Base-by-base conservation (phyloP, 805 yeast genomes). In the Candida takata region DNA sequence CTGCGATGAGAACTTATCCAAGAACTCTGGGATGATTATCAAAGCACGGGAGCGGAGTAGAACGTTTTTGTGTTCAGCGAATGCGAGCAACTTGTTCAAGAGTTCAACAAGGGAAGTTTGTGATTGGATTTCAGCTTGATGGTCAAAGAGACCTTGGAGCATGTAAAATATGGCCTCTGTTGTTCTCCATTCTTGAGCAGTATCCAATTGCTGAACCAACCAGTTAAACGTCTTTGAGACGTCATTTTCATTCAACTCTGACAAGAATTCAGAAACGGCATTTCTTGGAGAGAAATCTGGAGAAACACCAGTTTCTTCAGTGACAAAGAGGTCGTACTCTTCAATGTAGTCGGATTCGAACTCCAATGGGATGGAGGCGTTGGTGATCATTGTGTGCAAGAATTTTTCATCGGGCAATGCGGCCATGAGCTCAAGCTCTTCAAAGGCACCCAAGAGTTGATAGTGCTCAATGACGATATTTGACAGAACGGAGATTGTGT, bases 231-330 rank as follows among this genome's bases (percentile, higher is more conserved):
- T 31, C 5, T 31, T 24, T 2, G 41, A 35, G 8, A 70, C 61
- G 43, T 74, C 78, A 0, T 34, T 31, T 5, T 58, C 61, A 25
- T 69, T 63, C 24, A 78, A 46, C 15, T 74, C 78, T 0, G 71
- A 58, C 5, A 84, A 44, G 24, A 74, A 69, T 20, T 79, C 85
- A 19, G 65, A 64, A 1, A 79, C 61, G 0, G 82, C 69, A 33
- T 77, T 81, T 35, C 97, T 70, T 1, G 79, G 70, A 3, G 70
- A 57, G 8, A 59, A 57, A 5, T 70, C 72, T 0, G 78, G 61
- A 0, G 79, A 61, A 23, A 87, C 65, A 2, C 86, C 95, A 2
- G 84, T 67, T 38, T 84, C 87, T 24, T 75, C 80, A 3, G 87
- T 72, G 6, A 85, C 83, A 54, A 75, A 86, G 4, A 56, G 58